Evolutionary conservation across 768 basidiomycete genomes (phyloP), one percentile per base, ranked within the genome.

Genomic region (Leccinum boreale): DNA sequence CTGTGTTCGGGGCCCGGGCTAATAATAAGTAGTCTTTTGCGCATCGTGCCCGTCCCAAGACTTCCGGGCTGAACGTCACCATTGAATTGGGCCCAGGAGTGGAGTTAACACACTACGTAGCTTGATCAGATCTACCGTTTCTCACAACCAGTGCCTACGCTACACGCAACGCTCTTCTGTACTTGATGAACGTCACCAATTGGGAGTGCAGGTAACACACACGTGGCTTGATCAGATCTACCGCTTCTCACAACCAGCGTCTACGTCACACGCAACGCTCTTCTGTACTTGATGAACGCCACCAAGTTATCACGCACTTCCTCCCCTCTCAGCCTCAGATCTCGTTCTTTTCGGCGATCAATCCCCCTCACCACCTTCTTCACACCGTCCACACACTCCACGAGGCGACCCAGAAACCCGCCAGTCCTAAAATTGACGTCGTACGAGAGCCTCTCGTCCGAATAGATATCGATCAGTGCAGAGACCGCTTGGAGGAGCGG

Each of bases 381-480:
- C 28, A 91, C 70, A 12, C 81, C 81, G 46, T 86, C 87, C 10
- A 89, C 77, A 52, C 83, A 81, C n/a, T 75, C 78, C 14, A 72
- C 74, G 6, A 94, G 79, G 52, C 74, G 75, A 17, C 78, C 78
- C 0, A 89, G 73, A 66, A 81, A 90, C 14, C 73, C 69, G 0
- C 83, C 83, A 56, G 85, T 75, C 45, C 84, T 80, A 77, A 94
- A 94, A 69, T 92, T 92, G 57, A 84, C 67, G 68, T 98, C 94
- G 67, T 90, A 94, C 0, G 87, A 80, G 54, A 84, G 71, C 8
- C 73, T 79, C 73, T 98, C 94, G 73, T 98, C 94, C 4, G 94
- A 92, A 70, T 90, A 98, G 52, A 96, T 92, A 69, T 97, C 94
- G 57, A 97, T 90, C 47, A 97, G 76, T 24, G 90, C 90, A 14